Percentiles rank a stretch among this genome's conserved stretches.
Evolutionary conservation across 1,284 basidiomycete species (phyloP).

Genomic region (Vanrija sp.): DNA sequence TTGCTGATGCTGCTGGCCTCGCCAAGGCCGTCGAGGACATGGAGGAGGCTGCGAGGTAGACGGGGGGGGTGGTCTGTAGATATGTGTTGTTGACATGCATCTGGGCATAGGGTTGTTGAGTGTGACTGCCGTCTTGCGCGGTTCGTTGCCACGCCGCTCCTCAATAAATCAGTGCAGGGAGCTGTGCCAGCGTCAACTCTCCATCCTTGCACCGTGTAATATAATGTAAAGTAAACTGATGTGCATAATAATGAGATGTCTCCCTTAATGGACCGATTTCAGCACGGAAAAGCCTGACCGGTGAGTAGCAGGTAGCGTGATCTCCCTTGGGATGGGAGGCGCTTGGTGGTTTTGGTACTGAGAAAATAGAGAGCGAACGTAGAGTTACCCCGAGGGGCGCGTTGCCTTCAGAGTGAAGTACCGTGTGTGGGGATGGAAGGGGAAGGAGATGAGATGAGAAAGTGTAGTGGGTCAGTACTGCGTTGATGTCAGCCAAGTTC

Average conservation of each 20-base stretch:
- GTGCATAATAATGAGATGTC: slow-evolving; percentile 1
- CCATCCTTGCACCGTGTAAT: too few species aligned
- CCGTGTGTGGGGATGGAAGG: slow-evolving; percentile 2
- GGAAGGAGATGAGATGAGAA: neutral
- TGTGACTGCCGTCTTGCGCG: too few species aligned
- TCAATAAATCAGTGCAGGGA: too few species aligned
- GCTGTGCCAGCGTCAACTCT: too few species aligned
- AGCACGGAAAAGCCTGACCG: slow-evolving; percentile 11
- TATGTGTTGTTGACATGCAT: too few species aligned
- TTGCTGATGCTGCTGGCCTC: slow-evolving; percentile 54
- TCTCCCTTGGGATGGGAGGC: slow-evolving; percentile 13
- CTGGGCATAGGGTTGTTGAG: too few species aligned
- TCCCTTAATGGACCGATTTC: slow-evolving; percentile 7
- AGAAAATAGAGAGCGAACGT: slow-evolving; percentile 22
- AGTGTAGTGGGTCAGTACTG: neutral
- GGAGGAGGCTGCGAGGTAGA: slow-evolving; percentile 36
- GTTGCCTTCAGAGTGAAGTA: slow-evolving; percentile 12
- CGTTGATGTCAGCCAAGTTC: neutral
- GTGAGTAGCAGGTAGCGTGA: slow-evolving; percentile 18
- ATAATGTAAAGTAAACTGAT: too few species aligned
- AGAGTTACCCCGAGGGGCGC: slow-evolving; percentile 11
- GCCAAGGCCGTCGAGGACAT: slow-evolving; percentile 44
- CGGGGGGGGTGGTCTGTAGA: too few species aligned
- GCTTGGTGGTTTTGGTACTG: slow-evolving; percentile 15
- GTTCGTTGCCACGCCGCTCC: too few species aligned